These are phyloP conservation scores for Skeletonema potamos DNA, from an alignment of 108 stramenopile genomes.

Conservation along the genomic window DNA sequence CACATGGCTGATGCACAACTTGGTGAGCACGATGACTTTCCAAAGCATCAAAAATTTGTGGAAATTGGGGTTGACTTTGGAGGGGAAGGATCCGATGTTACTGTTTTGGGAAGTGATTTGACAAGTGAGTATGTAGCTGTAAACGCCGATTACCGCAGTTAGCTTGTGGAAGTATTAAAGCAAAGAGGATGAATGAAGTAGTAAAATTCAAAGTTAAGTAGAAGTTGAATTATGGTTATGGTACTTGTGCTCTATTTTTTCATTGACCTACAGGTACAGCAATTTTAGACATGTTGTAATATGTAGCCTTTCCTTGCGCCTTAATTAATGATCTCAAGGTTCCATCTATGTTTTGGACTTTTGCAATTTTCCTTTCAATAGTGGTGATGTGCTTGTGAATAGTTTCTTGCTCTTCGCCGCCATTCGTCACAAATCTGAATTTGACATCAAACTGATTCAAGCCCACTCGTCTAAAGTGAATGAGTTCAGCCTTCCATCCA, in stretches of 20 bases:
- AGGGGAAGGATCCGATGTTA: slow-evolving; percentile 51
- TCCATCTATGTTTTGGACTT: neutral
- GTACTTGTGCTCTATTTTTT: neutral
- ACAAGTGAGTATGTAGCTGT: slow-evolving; percentile 94
- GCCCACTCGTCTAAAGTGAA: too few relatives aligned
- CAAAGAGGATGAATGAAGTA: neutral
- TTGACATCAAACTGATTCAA: too few relatives aligned
- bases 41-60: slow-evolving; percentile 90
- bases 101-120: slow-evolving; percentile 92
- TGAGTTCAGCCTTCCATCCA: too few relatives aligned
- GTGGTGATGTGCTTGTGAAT: too few relatives aligned
- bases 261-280: neutral
- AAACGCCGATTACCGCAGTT: slow-evolving; percentile 98
- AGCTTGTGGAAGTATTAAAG: neutral
- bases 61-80: slow-evolving; percentile 85
- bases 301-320: neutral
- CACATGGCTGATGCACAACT: slow-evolving; percentile 91
- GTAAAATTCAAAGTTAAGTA: neutral
- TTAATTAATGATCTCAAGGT: neutral
- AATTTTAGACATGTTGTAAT: neutral
- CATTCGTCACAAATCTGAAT: too few relatives aligned
- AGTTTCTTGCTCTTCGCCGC: too few relatives aligned
- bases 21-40: slow-evolving; percentile 74
- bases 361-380: too few relatives aligned
- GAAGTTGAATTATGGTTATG: neutral